Percentiles rank a stretch among this genome's conserved stretches.
Conservation (phyloP, 768 basidiomycete species). For the Lactarius sp. region DNA sequence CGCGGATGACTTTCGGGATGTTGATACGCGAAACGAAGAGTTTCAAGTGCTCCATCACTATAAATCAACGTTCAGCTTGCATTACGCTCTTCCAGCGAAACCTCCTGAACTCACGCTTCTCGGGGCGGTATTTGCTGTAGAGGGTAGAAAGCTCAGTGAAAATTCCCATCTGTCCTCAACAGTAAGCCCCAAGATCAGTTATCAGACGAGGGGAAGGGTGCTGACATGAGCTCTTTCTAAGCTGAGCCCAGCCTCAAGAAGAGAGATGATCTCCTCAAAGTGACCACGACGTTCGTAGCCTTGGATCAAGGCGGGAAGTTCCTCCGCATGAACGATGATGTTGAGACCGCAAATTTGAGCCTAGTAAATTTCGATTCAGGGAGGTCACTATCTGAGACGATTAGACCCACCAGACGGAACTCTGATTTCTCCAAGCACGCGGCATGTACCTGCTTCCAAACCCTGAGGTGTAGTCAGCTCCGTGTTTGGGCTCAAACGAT, state of each 20-base stretch:
- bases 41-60: conserved; percentile 98
- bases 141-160: conserved; percentile 92
- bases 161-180: conserved; percentile 72
- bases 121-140: conserved; percentile 92
- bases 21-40: conserved; percentile 95
- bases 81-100: not conserved
- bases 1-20: conserved; percentile 98
- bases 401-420: conserved; percentile 69
- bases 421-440: conserved; percentile 97
- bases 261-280: conserved; percentile 88
- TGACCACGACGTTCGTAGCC: conserved; percentile 88
- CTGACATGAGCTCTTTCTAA: conserved; percentile 89
- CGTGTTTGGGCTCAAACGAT: not conserved
- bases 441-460: conserved; percentile 99
- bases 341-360: conserved; percentile 99
- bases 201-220: conserved; percentile 13
- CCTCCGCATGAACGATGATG: conserved; percentile 93
- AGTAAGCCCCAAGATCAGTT: conserved; percentile 4
- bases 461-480: conserved; percentile 43
- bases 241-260: conserved; percentile 93
- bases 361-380: conserved; percentile 33
- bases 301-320: conserved; percentile 65
- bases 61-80: conserved; percentile 6
- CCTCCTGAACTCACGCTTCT: conserved; percentile 62
- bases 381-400: not conserved